These are phyloP conservation scores for Candida albicans DNA, from an alignment of 1,139 yeast species.

Conservation along the genomic window DNA sequence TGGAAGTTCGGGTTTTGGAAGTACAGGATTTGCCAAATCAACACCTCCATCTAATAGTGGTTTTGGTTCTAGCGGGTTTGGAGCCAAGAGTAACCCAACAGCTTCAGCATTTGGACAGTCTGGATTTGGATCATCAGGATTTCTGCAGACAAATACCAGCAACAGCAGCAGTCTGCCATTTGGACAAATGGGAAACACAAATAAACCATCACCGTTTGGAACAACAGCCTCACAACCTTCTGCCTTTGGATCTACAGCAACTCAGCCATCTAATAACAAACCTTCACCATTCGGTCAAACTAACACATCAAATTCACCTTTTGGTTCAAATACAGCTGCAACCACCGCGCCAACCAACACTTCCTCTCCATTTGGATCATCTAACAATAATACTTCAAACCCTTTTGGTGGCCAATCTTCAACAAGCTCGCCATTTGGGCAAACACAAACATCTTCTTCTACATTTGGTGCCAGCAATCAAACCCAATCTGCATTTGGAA, in stretches of 20 bases:
- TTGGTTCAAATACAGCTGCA: conserved; percentile 12
- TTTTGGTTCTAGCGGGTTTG: conserved; percentile 8
- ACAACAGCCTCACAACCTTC: conserved; percentile 6
- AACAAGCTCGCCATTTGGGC: conserved; percentile 13
- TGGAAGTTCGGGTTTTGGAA: conserved; percentile 12
- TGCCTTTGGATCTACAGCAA: conserved; percentile 9
- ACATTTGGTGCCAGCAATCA: background rate
- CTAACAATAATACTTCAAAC: background rate
- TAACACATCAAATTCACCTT: conserved; percentile 11
- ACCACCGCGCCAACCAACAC: conserved; percentile 5
- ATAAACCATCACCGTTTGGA: conserved; percentile 10
- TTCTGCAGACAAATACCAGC: conserved; percentile 1
- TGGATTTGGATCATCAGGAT: conserved; percentile 5
- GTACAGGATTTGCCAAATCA: conserved; percentile 10
- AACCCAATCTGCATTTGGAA: conserved; percentile 17
- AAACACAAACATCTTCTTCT: background rate
- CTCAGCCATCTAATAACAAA: background rate
- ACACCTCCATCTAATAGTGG: conserved; percentile 2
- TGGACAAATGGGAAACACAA: conserved; percentile 6
- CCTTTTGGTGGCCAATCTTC: background rate
- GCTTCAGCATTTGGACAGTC: conserved; percentile 6
- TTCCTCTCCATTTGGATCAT: background rate
- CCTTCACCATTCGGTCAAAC: conserved; percentile 14
- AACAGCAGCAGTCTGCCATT: conserved; percentile 6
- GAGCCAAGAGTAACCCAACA: conserved; percentile 1